Evolutionary conservation across 208 protist species (phyloP).

Genomic region (Tritrichomonas foetus): DNA sequence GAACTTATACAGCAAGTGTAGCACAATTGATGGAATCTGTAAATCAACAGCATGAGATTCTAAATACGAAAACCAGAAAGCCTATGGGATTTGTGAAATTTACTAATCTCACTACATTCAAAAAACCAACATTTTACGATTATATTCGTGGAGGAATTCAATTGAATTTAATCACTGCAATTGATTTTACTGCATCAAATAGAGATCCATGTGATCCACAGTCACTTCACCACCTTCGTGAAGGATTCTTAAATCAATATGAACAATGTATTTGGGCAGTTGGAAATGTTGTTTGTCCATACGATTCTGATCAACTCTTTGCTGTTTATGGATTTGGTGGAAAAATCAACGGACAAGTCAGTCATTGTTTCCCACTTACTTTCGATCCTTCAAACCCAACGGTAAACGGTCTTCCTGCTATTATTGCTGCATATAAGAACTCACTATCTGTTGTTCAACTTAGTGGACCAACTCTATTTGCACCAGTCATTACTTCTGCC

Average conservation of each 20-base stretch:
- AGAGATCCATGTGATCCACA: neutral
- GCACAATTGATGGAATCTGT: neutral
- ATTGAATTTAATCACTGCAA: slow-evolving; percentile 52
- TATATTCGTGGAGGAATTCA: slow-evolving; percentile 46
- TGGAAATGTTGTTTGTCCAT: slow-evolving; percentile 43
- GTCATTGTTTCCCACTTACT: slow-evolving; percentile 46
- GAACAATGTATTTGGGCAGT: slow-evolving; percentile 37
- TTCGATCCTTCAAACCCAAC: slow-evolving; percentile 46
- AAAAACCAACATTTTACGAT: slow-evolving; percentile 47
- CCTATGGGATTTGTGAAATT: neutral
- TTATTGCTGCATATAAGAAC: slow-evolving; percentile 57
- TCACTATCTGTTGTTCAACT: slow-evolving; percentile 52
- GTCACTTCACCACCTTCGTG: neutral
- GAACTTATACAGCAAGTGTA: neutral
- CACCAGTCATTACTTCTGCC: slow-evolving; percentile 54
- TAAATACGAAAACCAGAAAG: neutral
- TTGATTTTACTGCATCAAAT: slow-evolving; percentile 54
- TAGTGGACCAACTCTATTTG: slow-evolving; percentile 63
- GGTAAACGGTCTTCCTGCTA: slow-evolving; percentile 52
- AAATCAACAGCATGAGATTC: neutral
- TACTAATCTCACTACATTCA: neutral
- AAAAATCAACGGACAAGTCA: neutral
- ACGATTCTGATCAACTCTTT: slow-evolving; percentile 49
- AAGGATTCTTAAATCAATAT: neutral
- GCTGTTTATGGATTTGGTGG: slow-evolving; percentile 48